Evolutionary conservation across 305 asterid species (phyloP).

Genomic region (Vinca major): DNA sequence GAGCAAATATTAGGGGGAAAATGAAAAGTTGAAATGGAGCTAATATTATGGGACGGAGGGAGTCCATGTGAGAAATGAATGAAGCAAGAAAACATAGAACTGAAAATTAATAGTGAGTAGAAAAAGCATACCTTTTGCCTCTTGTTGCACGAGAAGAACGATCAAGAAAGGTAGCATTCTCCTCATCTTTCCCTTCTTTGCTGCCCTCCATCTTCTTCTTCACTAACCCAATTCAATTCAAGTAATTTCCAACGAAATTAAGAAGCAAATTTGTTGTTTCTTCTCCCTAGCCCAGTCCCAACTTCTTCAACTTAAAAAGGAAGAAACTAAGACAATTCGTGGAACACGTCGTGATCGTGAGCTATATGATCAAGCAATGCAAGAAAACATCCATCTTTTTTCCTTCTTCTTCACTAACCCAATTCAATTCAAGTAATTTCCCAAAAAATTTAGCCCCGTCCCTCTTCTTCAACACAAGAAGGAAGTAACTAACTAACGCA

Average conservation of each 20-base stretch:
- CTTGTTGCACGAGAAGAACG: conserved; percentile 72
- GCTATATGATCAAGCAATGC: neutral
- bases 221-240: neutral
- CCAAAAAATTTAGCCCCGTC: too few species aligned
- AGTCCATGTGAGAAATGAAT: neutral
- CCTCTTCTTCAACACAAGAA: too few species aligned
- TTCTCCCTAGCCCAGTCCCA: neutral
- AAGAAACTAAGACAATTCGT: conserved; percentile 3
- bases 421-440: too few species aligned
- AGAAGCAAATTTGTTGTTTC: neutral
- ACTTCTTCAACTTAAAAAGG: neutral
- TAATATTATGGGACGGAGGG: too few species aligned
- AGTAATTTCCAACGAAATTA: neutral
- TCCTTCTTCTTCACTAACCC: too few species aligned
- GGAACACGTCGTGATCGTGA: conserved; percentile 7
- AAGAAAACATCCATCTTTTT: neutral
- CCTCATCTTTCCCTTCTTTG: conserved; percentile 29
- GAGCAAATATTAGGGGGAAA: too few species aligned
- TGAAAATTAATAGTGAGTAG: neutral
- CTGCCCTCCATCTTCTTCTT: conserved; percentile 33
- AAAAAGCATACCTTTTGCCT: conserved; percentile 67
- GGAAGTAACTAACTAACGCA: too few species aligned
- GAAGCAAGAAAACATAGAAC: neutral
- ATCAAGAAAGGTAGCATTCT: conserved; percentile 44
- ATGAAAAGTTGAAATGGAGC: too few species aligned